Conservation (phyloP, 768 basidiomycete genomes). For the Panaeolus cyanescens region DNA sequence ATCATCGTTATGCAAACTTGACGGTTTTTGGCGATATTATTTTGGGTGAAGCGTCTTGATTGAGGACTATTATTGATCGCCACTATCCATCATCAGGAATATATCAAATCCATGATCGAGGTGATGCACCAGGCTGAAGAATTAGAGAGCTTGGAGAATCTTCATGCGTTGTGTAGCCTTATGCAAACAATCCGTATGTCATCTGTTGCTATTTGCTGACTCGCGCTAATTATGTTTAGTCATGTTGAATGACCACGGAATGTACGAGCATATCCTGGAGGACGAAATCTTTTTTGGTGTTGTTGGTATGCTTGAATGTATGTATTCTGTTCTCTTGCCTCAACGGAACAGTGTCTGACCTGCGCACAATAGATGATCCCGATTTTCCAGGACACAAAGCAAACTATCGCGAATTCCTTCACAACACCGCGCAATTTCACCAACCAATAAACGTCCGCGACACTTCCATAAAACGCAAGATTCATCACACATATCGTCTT, state of each 20-base stretch:
- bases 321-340: constrained; percentile 30
- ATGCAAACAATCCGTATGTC: constrained; percentile 90
- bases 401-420: constrained; percentile 92
- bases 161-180: constrained; percentile 88
- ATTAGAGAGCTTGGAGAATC: constrained; percentile 84
- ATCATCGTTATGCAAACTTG: constrained; percentile 2
- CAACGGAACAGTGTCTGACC: constrained; percentile 10
- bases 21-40: neutral
- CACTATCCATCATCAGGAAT: constrained; percentile 54
- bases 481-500: constrained; percentile 96
- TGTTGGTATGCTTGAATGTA: constrained; percentile 96
- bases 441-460: constrained; percentile 88
- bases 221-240: constrained; percentile 47
- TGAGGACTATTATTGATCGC: constrained; percentile 12
- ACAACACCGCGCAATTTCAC: constrained; percentile 80
- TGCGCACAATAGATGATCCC: constrained; percentile 73
- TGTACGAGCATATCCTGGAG: constrained; percentile 94
- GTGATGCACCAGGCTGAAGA: constrained; percentile 91
- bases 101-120: constrained; percentile 83
- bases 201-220: neutral
- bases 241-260: constrained; percentile 89
- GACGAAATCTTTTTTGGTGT: constrained; percentile 93
- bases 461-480: constrained; percentile 74
- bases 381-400: constrained; percentile 97
- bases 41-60: neutral